Evolutionary conservation across 805 yeast genomes (phyloP).

Genomic region (Candida cerambycidarum): DNA sequence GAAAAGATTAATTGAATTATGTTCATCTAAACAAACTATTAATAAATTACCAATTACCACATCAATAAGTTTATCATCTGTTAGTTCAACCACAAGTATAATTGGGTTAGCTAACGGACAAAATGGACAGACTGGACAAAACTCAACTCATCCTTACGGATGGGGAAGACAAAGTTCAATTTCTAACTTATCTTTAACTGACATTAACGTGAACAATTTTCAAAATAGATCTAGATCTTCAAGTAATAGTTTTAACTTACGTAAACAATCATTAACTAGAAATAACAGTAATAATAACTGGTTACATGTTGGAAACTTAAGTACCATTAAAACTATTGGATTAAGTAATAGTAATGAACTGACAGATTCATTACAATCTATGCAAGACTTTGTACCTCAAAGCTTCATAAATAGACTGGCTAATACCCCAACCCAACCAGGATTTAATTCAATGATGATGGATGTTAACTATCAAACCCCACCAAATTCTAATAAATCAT

Average conservation of each 20-base stretch:
- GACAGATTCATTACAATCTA: constrained; percentile 44
- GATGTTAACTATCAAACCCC: constrained; percentile 45
- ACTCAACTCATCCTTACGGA: background rate
- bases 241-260: constrained; percentile 35
- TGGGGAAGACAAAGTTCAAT: constrained; percentile 37
- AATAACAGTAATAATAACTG: constrained; percentile 40
- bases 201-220: constrained; percentile 35
- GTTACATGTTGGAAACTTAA: constrained; percentile 46
- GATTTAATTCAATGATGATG: constrained; percentile 30
- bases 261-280: constrained; percentile 45
- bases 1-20: constrained; percentile 41
- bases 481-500: constrained; percentile 34
- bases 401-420: constrained; percentile 35
- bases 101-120: background rate
- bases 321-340: constrained; percentile 23
- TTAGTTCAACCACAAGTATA: constrained; percentile 2
- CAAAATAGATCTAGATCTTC: constrained; percentile 26
- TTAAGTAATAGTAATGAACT: constrained; percentile 22
- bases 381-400: constrained; percentile 46
- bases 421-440: constrained; percentile 18
- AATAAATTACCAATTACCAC: constrained; percentile 25
- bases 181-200: constrained; percentile 41
- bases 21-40: constrained; percentile 22
- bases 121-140: background rate
- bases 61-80: constrained; percentile 21